Evolutionary conservation across 108 stramenopile species (phyloP), one percentile per base, ranked within the genome.

Genomic region (Cyclostephanos invisitatus): DNA sequence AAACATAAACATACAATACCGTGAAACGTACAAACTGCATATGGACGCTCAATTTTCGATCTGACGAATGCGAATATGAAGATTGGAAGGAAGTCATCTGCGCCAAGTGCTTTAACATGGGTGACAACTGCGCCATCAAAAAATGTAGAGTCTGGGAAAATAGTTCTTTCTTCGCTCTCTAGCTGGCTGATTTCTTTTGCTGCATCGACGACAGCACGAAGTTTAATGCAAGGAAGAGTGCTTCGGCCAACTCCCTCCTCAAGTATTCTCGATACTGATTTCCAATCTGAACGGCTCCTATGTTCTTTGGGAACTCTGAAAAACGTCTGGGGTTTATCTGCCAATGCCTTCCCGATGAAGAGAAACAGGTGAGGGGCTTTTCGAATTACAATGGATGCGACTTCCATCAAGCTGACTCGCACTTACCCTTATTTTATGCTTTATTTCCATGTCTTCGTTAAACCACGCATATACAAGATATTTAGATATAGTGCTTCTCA

Each of bases 41-140:
- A 91, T 0, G 94, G 92, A 25, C 91, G 66, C 68, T 93, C 91
- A 71, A 97, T 77, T 20, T 91, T 85, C 0, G 96, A 85, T 58
- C 77, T 68, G 57, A 95, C 89, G 32, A 97, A 85, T 67, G 90
- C 85, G 72, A 87, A 95, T 15, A 97, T 91, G 58, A 97, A 95
- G 44, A 95, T 92, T 0, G 96, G 96, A n/a, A 97, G 81, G 68
- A 97, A 90, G 62, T 97, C 89, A 70, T 97, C 94, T 10, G 94
- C 96, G n/a, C 92, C 89, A 28, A 96, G 64, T 12, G 82, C 47
- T 32, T 77, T 60, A 7, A 47, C 58, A 37, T 77, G 66, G 28
- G 73, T 70, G 10, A 74, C 68, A 10, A 72, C 75, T 18, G 62
- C 64, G 0, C 71, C 78, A 62, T 79, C 78, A 57, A 79, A 79